Percentiles rank a stretch among this genome's conserved stretches.
These are phyloP conservation scores for Tolypocladium nubicola DNA, from an alignment of 2,329 filamentous ascomycete species.

Conservation along the genomic window DNA sequence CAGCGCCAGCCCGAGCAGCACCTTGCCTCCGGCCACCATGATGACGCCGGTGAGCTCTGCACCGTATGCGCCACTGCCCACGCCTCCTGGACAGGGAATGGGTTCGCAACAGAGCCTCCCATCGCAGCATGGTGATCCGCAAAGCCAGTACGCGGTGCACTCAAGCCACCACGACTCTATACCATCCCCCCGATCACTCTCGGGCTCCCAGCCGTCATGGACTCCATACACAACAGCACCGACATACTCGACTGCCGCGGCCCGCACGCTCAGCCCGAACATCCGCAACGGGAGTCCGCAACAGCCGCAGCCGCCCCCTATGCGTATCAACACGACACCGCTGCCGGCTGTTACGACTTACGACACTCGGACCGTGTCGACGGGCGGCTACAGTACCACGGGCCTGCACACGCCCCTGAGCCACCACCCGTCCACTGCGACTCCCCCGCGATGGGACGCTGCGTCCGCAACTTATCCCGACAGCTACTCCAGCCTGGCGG, in stretches of 20 bases:
- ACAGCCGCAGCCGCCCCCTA: constrained; percentile 17
- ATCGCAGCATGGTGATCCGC: constrained; percentile 19
- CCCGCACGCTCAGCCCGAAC: constrained; percentile 31
- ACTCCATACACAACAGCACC: constrained; percentile 28
- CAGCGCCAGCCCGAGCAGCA: constrained; percentile 37
- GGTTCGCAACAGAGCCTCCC: constrained; percentile 16
- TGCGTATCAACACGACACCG: constrained; percentile 25
- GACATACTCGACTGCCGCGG: constrained; percentile 20
- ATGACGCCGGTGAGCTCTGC: constrained; percentile 26
- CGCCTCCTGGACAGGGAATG: constrained; percentile 30
- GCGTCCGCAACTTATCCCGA: constrained; percentile 26
- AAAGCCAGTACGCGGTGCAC: constrained; percentile 28
- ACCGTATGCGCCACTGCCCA: constrained; percentile 34
- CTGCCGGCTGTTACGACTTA: constrained; percentile 29
- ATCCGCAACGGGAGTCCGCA: constrained; percentile 24
- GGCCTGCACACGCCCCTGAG: constrained; percentile 29
- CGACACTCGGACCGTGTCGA: constrained; percentile 21
- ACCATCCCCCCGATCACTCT: constrained; percentile 41
- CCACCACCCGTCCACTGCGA: constrained; percentile 24
- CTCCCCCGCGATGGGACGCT: constrained; percentile 31
- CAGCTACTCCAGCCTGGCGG: constrained; percentile 25
- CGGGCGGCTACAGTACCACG: constrained; percentile 26
- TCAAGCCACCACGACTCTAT: constrained; percentile 37
- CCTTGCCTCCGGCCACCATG: constrained; percentile 26
- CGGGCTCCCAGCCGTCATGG: constrained; percentile 38